Base-by-base conservation (phyloP, 2,329 filamentous ascomycete species). In the Massarina eburnea region DNA sequence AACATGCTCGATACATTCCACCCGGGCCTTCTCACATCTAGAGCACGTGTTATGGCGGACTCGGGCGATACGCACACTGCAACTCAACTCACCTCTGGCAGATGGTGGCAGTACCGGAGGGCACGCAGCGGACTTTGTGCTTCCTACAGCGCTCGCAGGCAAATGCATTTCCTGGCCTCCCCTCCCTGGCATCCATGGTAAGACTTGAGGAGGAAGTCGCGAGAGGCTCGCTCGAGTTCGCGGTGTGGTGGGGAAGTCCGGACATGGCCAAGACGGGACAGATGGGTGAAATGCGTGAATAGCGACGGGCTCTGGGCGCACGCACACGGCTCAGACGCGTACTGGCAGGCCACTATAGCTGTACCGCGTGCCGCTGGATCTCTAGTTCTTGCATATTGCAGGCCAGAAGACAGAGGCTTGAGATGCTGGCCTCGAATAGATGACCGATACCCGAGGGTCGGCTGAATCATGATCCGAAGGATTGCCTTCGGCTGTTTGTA, bases 51-150 rank as follows among this genome's bases (percentile, higher is more conserved):
- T 49, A 69, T 42, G 46, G 47, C 43, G 54, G 54, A 51, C 38
- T 46, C 51, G 55, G 48, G 45, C 43, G 36, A 38, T 14, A 39
- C 19, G 39, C 22, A 9, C 34, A 30, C 34, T 8, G 19, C 7
- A 14, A 7, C 14, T 44, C 44, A 54, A 59, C 51, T 44, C 59
- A 68, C 66, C 66, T 62, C 51, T 68, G 64, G 47, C 66, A 69
- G 38, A 65, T 54, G 29, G 52, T 52, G 35, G 61, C 47, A 20
- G 58, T 58, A 14, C 66, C 65, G 10, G 64, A 68, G 30, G 64
- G 64, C 30, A 68, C 65, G 38, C 66, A 69, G 36, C 64, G 54
- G 22, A 69, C 66, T 45, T 69, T 69, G 58, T 69, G 66, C 46
- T 67, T 66, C 34, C 66, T 57, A 46, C 66, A 69, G 24, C 66